A percentile compares a stretch with the other conserved stretches of the same genome.
Conservation (phyloP, 352 stramenopile species). For the Stephanocyclus meneghinianus region DNA sequence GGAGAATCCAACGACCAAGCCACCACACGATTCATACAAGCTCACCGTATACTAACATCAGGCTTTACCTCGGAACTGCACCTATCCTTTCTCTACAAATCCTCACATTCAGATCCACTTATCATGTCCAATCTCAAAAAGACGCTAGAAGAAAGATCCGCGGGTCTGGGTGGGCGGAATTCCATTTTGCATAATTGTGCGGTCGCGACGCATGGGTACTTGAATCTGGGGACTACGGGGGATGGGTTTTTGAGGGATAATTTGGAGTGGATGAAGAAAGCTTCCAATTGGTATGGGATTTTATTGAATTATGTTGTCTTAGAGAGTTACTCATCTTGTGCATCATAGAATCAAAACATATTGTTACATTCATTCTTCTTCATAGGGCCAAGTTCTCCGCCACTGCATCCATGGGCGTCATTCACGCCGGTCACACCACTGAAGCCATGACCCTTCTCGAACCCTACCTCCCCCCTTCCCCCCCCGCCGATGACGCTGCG, state of each 20-base stretch:
- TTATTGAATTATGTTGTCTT: neutral
- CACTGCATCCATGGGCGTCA: slow-evolving; percentile 95
- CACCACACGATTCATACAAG: slow-evolving; percentile 36
- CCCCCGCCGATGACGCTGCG: slow-evolving; percentile 57
- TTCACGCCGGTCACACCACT: slow-evolving; percentile 96
- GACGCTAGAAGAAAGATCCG: slow-evolving; percentile 86
- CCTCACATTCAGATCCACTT: slow-evolving; percentile 89
- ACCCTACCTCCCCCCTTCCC: slow-evolving; percentile 92
- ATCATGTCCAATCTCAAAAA: slow-evolving; percentile 95
- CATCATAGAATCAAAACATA: neutral
- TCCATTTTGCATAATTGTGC: slow-evolving; percentile 96
- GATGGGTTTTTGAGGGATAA: slow-evolving; percentile 98
- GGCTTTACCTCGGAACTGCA: slow-evolving; percentile 91
- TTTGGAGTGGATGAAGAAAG: slow-evolving; percentile 98
- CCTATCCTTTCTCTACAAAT: slow-evolving; percentile 92
- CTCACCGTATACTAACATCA: slow-evolving; percentile 55
- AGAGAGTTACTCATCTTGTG: slow-evolving; percentile 15
- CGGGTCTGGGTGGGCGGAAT: slow-evolving; percentile 80
- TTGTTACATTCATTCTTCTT: slow-evolving; percentile 7
- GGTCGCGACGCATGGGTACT: slow-evolving; percentile 94
- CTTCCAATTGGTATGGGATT: slow-evolving; percentile 90
- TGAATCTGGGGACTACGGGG: slow-evolving; percentile 96
- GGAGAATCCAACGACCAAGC: slow-evolving; percentile 8
- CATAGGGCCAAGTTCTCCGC: slow-evolving; percentile 96
- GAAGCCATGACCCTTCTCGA: slow-evolving; percentile 97